Evolutionary conservation across 2,329 filamentous ascomycete species (phyloP).

Genomic region (Hysterium pulicare): DNA sequence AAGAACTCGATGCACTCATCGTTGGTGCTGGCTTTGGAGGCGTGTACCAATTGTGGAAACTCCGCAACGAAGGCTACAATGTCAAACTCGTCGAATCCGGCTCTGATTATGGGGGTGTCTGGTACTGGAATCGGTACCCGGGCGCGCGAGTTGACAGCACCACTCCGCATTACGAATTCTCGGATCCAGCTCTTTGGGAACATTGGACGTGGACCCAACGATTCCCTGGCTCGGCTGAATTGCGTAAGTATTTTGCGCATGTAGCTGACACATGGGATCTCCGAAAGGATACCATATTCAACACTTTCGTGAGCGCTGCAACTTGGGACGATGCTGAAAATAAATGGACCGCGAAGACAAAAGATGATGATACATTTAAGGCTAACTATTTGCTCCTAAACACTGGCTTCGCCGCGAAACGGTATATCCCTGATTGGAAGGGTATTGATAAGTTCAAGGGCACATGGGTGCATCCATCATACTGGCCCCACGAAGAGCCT

Average conservation of each 20-base stretch:
- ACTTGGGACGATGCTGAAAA: constrained; percentile 44
- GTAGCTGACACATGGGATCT: constrained; percentile 51
- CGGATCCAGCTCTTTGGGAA: constrained; percentile 40
- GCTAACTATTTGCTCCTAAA: constrained; percentile 49
- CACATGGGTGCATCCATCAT: constrained; percentile 53
- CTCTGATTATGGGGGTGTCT: constrained; percentile 30
- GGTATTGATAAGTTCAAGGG: constrained; percentile 58
- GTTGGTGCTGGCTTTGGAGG: constrained; percentile 31
- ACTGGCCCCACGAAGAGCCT: constrained; percentile 54
- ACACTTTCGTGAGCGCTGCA: constrained; percentile 49
- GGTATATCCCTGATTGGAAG: constrained; percentile 55
- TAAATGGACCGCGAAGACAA: constrained; percentile 48
- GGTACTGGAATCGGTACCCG: constrained; percentile 21
- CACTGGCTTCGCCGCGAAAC: constrained; percentile 53
- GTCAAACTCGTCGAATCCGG: constrained; percentile 25
- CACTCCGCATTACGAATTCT: constrained; percentile 41
- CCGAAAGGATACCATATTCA: constrained; percentile 52
- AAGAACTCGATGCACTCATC: constrained; percentile 14
- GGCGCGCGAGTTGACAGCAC: constrained; percentile 41
- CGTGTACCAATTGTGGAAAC: constrained; percentile 27
- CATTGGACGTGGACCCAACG: constrained; percentile 52
- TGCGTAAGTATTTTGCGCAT: constrained; percentile 55
- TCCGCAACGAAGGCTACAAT: constrained; percentile 23
- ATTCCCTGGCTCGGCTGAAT: constrained; percentile 48
- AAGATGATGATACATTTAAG: constrained; percentile 45